Evolutionary conservation across 1,284 basidiomycete species (phyloP).

Genomic region (Filobasidium uniguttulatum): DNA sequence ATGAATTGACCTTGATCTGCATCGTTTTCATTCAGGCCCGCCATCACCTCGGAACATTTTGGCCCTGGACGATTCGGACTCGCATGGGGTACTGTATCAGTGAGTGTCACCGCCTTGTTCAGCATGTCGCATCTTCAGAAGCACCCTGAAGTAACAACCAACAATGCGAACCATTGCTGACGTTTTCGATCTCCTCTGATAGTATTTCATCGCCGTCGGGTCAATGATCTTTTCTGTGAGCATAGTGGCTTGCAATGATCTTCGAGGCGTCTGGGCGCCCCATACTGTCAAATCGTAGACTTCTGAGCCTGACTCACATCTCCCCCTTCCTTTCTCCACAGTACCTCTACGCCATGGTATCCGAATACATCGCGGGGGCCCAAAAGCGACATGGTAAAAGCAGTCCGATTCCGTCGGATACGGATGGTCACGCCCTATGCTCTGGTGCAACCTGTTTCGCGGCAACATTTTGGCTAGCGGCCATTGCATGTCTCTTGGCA

Average conservation of each 20-base stretch:
- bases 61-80: constrained; percentile 32
- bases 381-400: neutral
- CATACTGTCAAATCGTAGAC: neutral
- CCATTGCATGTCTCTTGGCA: constrained; percentile 24
- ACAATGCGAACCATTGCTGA: too few species aligned
- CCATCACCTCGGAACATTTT: constrained; percentile 14
- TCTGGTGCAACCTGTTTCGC: constrained; percentile 31
- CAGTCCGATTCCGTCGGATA: constrained; percentile 9
- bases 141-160: too few species aligned
- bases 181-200: neutral
- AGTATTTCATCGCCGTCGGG: constrained; percentile 34
- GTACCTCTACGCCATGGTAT: constrained; percentile 27
- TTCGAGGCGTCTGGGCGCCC: neutral
- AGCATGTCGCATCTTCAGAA: neutral
- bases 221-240: constrained; percentile 33
- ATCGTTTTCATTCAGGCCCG: constrained; percentile 7
- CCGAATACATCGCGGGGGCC: constrained; percentile 16
- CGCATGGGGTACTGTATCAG: constrained; percentile 36
- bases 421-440: constrained; percentile 18
- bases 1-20: neutral
- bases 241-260: too few species aligned
- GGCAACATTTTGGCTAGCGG: constrained; percentile 26
- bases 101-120: neutral
- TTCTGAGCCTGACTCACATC: constrained; percentile 5
- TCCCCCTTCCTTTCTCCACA: neutral